phyloP scores from a whole-genome alignment of 148 eudicot genomes.

The Mesembryanthemum crystallinum region DNA sequence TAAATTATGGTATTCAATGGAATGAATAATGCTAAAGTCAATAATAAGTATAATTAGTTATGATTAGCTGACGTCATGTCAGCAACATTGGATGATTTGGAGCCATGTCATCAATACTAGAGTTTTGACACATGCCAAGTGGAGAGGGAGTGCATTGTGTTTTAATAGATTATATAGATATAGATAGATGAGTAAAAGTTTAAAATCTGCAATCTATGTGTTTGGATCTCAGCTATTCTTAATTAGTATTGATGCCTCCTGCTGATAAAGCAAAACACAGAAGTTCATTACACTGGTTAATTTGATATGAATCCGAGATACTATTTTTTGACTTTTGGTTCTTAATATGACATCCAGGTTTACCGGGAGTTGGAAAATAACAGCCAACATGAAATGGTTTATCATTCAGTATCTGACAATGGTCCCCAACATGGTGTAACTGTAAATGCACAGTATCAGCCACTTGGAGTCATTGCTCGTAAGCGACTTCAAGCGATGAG shows the following conservation, averaged over 20 bases:
- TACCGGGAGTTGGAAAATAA: slow-evolving; percentile 85
- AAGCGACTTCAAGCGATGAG: slow-evolving; percentile 86
- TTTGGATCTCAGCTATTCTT: background rate
- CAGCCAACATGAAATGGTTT: slow-evolving; percentile 48
- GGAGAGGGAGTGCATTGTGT: no score
- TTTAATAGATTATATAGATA: no score
- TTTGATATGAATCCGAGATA: background rate
- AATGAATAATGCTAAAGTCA: no score
- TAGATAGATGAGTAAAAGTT: background rate
- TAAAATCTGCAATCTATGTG: background rate
- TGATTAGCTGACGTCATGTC: no score
- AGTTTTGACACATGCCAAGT: no score
- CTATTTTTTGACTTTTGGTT: slow-evolving; percentile 11
- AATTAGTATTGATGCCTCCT: background rate
- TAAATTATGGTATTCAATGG: no score
- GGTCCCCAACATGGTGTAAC: slow-evolving; percentile 70
- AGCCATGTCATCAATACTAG: no score
- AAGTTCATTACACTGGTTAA: slow-evolving; percentile 2
- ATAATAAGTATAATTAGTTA: no score
- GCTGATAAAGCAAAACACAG: slow-evolving; percentile 3
- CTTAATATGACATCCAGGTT: slow-evolving; percentile 41
- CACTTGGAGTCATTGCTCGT: slow-evolving; percentile 68
- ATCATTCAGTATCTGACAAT: slow-evolving; percentile 51
- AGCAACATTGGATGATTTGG: no score
- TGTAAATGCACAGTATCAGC: slow-evolving; percentile 66